Conservation (phyloP, 805 yeast genomes). For the Teunomyces lycoperdinae region DNA sequence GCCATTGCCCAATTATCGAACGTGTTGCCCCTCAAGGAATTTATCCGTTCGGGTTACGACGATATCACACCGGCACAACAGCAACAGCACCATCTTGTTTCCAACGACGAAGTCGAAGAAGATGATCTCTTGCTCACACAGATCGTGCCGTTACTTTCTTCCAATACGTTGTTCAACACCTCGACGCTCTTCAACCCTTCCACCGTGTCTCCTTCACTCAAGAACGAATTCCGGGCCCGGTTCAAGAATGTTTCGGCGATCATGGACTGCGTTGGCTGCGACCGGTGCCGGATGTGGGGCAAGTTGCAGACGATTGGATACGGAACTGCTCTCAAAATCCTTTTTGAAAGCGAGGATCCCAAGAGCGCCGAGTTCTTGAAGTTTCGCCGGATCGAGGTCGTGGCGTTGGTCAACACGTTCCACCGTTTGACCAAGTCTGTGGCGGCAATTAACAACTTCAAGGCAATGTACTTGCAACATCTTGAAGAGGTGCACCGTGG, state of each 20-base stretch:
- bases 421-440: slow-evolving; percentile 88
- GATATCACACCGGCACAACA: slow-evolving; percentile 12
- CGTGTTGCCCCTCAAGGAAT: slow-evolving; percentile 26
- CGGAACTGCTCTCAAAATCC: slow-evolving; percentile 89
- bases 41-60: slow-evolving; percentile 22
- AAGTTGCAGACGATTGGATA: slow-evolving; percentile 96
- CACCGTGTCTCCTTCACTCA: slow-evolving; percentile 51
- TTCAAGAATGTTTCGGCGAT: slow-evolving; percentile 87
- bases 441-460: slow-evolving; percentile 70
- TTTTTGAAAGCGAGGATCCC: slow-evolving; percentile 70
- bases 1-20: slow-evolving; percentile 62
- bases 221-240: slow-evolving; percentile 80
- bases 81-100: slow-evolving; percentile 43
- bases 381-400: slow-evolving; percentile 77
- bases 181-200: slow-evolving; percentile 45
- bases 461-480: slow-evolving; percentile 46
- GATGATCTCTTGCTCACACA: slow-evolving; percentile 29
- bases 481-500: slow-evolving; percentile 41
- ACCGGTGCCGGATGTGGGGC: slow-evolving; percentile 97
- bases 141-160: slow-evolving; percentile 38
- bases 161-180: slow-evolving; percentile 45
- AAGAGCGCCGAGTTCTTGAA: slow-evolving; percentile 52
- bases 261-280: slow-evolving; percentile 99
- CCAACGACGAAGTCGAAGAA: slow-evolving; percentile 38
- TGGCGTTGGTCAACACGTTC: slow-evolving; percentile 87